Conservation (phyloP, 2,329 filamentous ascomycete genomes). For the Hypomyces perniciosus region DNA sequence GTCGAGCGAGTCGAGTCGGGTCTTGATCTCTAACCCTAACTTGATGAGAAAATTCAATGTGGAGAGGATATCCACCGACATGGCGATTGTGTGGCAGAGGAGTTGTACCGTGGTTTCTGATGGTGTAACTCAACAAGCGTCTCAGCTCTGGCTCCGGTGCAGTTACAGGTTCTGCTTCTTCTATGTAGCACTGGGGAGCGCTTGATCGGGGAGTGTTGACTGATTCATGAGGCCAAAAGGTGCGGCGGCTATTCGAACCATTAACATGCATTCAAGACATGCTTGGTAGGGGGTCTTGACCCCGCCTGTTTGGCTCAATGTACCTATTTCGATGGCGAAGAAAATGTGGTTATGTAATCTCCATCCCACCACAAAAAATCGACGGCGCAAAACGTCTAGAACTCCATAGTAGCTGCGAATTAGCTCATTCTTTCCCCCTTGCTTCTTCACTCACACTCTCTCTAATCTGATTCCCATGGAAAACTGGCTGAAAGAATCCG, state of each 20-base stretch:
- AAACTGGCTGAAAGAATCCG: conserved; percentile 25
- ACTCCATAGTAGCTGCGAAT: no score
- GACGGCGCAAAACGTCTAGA: no score
- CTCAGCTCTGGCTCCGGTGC: neutral
- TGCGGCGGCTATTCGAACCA: no score
- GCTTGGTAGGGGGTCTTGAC: no score
- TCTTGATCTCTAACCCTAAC: conserved; percentile 12
- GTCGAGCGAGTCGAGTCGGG: conserved; percentile 13
- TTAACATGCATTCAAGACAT: no score
- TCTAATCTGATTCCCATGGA: conserved; percentile 20
- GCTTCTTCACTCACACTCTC: neutral
- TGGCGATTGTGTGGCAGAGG: conserved; percentile 3
- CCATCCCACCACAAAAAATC: no score
- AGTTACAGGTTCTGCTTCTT: neutral
- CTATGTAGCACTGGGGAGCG: neutral
- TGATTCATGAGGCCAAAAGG: no score
- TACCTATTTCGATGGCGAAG: no score
- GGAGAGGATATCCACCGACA: conserved; percentile 11
- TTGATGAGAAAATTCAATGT: conserved; percentile 14
- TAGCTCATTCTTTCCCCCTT: neutral
- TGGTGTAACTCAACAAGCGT: no score
- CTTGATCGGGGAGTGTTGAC: neutral
- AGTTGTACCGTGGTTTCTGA: neutral
- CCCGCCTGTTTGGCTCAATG: no score
- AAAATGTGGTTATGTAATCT: no score